These are phyloP conservation scores for Psophocarpus tetragonolobus DNA, from an alignment of 306 rosid genomes.

Conservation along the genomic window DNA sequence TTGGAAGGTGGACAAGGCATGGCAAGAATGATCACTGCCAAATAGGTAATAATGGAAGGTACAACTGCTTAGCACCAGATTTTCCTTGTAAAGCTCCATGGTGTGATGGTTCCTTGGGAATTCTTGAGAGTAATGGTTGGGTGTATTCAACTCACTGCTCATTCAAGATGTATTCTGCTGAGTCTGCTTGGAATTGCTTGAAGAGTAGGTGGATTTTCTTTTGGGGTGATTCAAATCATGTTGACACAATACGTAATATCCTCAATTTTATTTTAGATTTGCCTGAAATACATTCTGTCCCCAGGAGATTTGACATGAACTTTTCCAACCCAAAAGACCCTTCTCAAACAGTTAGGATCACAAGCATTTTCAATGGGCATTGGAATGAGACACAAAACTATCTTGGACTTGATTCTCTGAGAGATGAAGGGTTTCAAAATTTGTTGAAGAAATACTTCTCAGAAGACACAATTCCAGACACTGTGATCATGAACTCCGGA, in stretches of 20 bases:
- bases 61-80: slow-evolving; percentile 57
- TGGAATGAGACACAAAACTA: slow-evolving; percentile 90
- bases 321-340: slow-evolving; percentile 77
- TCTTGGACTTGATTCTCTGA: slow-evolving; percentile 78
- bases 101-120: slow-evolving; percentile 84
- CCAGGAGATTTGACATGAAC: slow-evolving; percentile 73
- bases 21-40: slow-evolving; percentile 68
- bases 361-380: slow-evolving; percentile 93
- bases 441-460: slow-evolving; percentile 70
- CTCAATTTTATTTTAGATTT: slow-evolving; percentile 75
- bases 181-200: slow-evolving; percentile 84
- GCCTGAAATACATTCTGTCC: slow-evolving; percentile 68
- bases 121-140: slow-evolving; percentile 96
- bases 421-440: slow-evolving; percentile 65
- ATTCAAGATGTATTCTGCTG: slow-evolving; percentile 59
- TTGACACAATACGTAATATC: slow-evolving; percentile 77
- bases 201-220: slow-evolving; percentile 83
- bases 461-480: slow-evolving; percentile 67
- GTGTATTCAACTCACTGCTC: slow-evolving; percentile 90
- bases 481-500: slow-evolving; percentile 85
- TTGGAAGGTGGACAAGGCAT: slow-evolving; percentile 92
- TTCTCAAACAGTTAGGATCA: slow-evolving; percentile 74
- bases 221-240: slow-evolving; percentile 97
- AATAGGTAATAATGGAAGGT: slow-evolving; percentile 74
- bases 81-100: slow-evolving; percentile 77